These are phyloP conservation scores for Nitzschia inconspicua DNA, from an alignment of 108 stramenopile species.

Conservation along the genomic window DNA sequence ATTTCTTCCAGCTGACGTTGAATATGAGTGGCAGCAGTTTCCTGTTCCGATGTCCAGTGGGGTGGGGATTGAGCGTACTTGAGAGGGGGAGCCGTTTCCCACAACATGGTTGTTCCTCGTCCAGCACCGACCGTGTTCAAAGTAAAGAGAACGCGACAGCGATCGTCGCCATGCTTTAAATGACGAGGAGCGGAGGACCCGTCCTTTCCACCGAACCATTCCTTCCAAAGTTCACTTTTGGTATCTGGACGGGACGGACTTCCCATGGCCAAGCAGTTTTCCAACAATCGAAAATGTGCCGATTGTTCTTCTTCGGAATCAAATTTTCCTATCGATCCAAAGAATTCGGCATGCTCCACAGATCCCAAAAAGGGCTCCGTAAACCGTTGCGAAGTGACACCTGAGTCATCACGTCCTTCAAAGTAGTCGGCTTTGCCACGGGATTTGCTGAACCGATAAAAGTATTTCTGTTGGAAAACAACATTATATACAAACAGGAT, in stretches of 20 bases:
- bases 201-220: constrained; percentile 53
- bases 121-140: constrained; percentile 85
- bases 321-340: neutral
- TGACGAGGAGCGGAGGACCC: neutral
- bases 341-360: constrained; percentile 50
- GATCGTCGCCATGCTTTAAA: constrained; percentile 37
- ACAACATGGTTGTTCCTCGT: constrained; percentile 77
- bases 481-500: neutral
- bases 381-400: constrained; percentile 79
- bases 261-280: constrained; percentile 84
- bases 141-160: constrained; percentile 80
- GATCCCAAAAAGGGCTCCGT: constrained; percentile 49
- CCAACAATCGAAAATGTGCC: constrained; percentile 49
- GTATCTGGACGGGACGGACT: constrained; percentile 55
- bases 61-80: constrained; percentile 52
- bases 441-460: constrained; percentile 77
- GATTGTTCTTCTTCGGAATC: constrained; percentile 27
- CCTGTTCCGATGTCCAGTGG: constrained; percentile 84
- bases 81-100: constrained; percentile 69
- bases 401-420: constrained; percentile 87
- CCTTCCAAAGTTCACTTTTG: constrained; percentile 59
- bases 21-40: constrained; percentile 79
- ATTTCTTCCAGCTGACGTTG: constrained; percentile 81
- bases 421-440: constrained; percentile 87
- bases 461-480: constrained; percentile 90